Evolutionary conservation across 2,329 filamentous ascomycete genomes (phyloP), one percentile per base, ranked within the genome.

Genomic region (Colletotrichum lini): DNA sequence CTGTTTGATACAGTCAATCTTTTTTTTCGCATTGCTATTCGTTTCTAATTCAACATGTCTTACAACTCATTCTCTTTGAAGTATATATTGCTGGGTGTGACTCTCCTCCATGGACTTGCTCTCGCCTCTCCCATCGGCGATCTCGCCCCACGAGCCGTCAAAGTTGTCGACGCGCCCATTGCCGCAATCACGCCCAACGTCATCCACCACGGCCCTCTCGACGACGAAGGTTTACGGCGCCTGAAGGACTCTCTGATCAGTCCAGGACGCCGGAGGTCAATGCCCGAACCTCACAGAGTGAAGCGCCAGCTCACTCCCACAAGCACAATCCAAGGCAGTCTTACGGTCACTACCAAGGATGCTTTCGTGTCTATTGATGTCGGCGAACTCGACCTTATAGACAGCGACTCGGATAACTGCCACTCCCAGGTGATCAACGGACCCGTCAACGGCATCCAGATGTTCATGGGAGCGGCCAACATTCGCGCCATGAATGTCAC

Each of bases 401-500:
- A 69, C 38, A 59, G 18, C 16, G 30, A 59, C n/a, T 26, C 60
- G 8, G 57, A 18, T 13, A 57, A 66, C 4, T 61, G 52, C 18
- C 58, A 69, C 49, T 64, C 65, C 5, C 38, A 60, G 16, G 67
- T 56, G 8, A 26, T 69, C 2, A 60, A 69, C 8, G 65, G 70
- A 7, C 60, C 70, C 4, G 16, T 72, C 13, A 30, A 72, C 6
- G 61, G 15, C 18, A n/a, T 72, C 18, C 60, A 72, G 6, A 30
- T 65, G 2, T 72, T 56, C 15, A 70, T 60, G 47, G 65, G 65
- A 2, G 38, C 56, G 18, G 50, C 54, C 50, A 72, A 72, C 26
- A 42, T 72, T 12, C 65, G 70, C 3, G 66, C 65, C 6, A 60
- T 72, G 42, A 69, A 64, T 1, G 35, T 61, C 13, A 72, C 65